Percentiles rank a stretch among this genome's conserved stretches.
Conservation (phyloP, 352 stramenopile genomes). For the Globisporangium mamillatum region DNA sequence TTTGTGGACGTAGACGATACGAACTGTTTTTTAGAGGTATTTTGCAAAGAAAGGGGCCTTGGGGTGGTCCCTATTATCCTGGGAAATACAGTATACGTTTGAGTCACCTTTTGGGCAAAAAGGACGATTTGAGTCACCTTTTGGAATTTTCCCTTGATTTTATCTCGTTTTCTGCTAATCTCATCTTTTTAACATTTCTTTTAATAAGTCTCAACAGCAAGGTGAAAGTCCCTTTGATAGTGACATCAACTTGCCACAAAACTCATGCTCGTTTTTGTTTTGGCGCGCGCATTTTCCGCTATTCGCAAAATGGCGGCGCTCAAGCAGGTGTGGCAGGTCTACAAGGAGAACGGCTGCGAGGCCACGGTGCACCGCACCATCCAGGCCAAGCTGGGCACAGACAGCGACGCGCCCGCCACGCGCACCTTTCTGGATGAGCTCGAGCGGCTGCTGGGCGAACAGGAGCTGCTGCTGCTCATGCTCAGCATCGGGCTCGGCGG, state of each 20-base stretch:
- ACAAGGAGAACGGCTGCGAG: constrained; percentile 46
- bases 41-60: background rate
- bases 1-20: background rate
- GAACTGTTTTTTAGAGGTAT: too few species aligned
- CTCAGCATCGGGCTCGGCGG: constrained; percentile 43
- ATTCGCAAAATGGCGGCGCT: constrained; percentile 30
- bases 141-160: too few species aligned
- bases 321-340: constrained; percentile 39
- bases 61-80: background rate
- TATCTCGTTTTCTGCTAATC: background rate
- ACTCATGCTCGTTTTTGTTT: background rate
- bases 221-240: background rate
- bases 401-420: constrained; percentile 23
- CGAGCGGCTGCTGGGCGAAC: constrained; percentile 32
- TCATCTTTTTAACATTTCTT: background rate
- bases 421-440: constrained; percentile 33
- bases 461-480: constrained; percentile 43
- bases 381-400: constrained; percentile 22
- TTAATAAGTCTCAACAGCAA: background rate
- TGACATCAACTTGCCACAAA: background rate
- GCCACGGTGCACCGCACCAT: constrained; percentile 32
- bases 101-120: too few species aligned
- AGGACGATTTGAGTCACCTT: too few species aligned
- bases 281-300: background rate
- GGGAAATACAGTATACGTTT: background rate